Evolutionary conservation across 768 basidiomycete species (phyloP).

Genomic region (Pleurotus pulmonarius): DNA sequence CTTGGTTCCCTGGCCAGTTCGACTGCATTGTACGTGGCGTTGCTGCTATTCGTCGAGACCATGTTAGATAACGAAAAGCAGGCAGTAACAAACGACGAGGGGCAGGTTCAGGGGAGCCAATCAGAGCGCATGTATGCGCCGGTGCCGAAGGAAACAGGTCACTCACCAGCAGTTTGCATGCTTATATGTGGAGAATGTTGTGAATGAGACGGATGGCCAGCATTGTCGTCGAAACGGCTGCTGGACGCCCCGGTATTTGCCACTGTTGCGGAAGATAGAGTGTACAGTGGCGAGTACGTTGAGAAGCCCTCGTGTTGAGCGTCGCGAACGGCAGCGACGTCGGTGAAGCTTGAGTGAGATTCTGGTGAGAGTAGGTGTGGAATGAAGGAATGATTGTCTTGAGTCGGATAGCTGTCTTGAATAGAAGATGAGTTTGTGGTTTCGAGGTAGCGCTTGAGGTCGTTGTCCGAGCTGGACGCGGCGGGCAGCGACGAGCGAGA

Average conservation of each 20-base stretch:
- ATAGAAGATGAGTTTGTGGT: neutral
- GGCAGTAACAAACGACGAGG: too few relatives aligned
- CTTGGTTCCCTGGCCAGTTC: too few relatives aligned
- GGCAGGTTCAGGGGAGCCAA: too few relatives aligned
- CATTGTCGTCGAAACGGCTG: neutral
- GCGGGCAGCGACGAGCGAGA: neutral
- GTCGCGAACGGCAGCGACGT: neutral
- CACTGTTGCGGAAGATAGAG: neutral
- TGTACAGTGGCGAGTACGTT: neutral
- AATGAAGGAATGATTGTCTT: neutral
- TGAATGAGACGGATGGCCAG: neutral
- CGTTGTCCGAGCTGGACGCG: neutral
- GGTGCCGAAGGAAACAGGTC: too few relatives aligned
- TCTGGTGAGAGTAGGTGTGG: neutral
- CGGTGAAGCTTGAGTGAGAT: neutral
- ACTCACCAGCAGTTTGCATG: too few relatives aligned
- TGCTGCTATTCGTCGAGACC: too few relatives aligned
- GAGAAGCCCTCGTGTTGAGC: neutral
- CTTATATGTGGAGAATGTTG: too few relatives aligned
- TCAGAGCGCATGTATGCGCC: too few relatives aligned
- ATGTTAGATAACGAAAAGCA: too few relatives aligned
- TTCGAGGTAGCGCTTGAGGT: constrained; percentile 6
- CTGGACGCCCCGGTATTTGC: neutral
- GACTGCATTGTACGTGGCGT: too few relatives aligned
- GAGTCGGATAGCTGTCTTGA: neutral